Base-by-base conservation (phyloP, 139 green algal species). In the Medakamo hakoo region DNA sequence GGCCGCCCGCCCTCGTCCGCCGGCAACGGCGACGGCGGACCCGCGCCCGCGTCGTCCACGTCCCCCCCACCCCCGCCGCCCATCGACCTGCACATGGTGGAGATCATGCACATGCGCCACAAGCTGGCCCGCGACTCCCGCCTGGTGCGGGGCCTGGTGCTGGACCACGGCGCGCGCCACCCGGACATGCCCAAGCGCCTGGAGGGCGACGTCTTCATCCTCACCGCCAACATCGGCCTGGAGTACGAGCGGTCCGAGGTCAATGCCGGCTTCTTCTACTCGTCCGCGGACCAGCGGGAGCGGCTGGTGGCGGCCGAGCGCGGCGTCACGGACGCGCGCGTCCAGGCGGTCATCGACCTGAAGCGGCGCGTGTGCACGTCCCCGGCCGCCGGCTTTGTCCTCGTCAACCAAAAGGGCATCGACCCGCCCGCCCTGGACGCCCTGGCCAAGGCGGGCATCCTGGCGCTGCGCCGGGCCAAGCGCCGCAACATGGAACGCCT, bases 321-420 rank as follows among this genome's bases (percentile, higher is more conserved):
- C 3, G 75, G 81, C n/a, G 85, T 88, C 70, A 91, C 84, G 2
- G 91, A 98, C 71, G 90, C 94, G 57, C 81, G 85, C 27, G 94
- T 98, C 62, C 76, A 81, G 60, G 82, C 87, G 56, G 75, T 98
- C 63, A 94, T 98, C 52, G 88, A 91, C 49, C 80, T 98, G 25
- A 98, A 98, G 71, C 85, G 83, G 56, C 73, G 95, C 82, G 83
- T 93, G 65, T 30, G 68, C 18, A 55, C n/a, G 5, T 20, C 30
- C 4, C 18, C 18, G 18, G 30, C 16, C 30, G 18, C 9, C 27
- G 59, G 25, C 59, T 97, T 99, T 76, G 87, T 96, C 56, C 76
- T 99, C 49, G 93, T 99, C 71, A 99, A 99, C 74, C 87, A 96
- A 68, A 99, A 99, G 80, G 93, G 93, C 71, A 99, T 98, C 71